phyloP scores from a whole-genome alignment of 2,329 filamentous ascomycete genomes.

The Dissoconium aciculare region DNA sequence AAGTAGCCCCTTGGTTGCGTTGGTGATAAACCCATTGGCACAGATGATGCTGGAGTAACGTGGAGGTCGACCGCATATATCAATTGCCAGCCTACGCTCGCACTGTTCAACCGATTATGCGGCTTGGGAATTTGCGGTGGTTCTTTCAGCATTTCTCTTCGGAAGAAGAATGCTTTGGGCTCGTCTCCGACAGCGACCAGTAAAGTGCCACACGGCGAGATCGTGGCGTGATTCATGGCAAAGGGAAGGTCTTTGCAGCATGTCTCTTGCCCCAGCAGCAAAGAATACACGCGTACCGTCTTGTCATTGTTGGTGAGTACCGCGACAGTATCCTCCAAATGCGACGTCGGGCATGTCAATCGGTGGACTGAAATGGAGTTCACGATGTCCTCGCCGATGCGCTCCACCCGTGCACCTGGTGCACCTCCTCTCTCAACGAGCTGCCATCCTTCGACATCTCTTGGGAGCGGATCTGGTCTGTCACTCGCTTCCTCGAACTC shows the following conservation, averaged over 20 bases:
- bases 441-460: conserved; percentile 2
- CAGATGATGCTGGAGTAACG: conserved; percentile 23
- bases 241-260: conserved; percentile 62
- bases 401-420: conserved; percentile 39
- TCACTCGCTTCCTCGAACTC: background rate
- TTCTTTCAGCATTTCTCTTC: conserved; percentile 28
- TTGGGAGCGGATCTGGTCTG: conserved; percentile 41
- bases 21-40: no score
- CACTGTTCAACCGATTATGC: conserved; percentile 23
- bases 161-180: conserved; percentile 71
- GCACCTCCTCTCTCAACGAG: conserved; percentile 27
- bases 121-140: conserved; percentile 26
- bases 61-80: conserved; percentile 29
- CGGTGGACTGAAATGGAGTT: conserved; percentile 53
- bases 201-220: conserved; percentile 73
- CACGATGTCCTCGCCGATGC: conserved; percentile 48
- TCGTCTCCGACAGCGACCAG: conserved; percentile 79
- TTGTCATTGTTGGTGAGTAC: conserved; percentile 83
- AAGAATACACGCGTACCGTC: conserved; percentile 68
- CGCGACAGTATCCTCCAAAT: conserved; percentile 43
- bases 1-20: conserved; percentile 40
- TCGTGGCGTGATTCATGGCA: conserved; percentile 83
- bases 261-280: conserved; percentile 52
- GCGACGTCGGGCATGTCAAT: conserved; percentile 36
- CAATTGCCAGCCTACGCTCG: conserved; percentile 27